Percentiles rank a stretch among this genome's conserved stretches.
Conservation (phyloP, 352 stramenopile species). For the Phytopythium chamaehyphon region DNA sequence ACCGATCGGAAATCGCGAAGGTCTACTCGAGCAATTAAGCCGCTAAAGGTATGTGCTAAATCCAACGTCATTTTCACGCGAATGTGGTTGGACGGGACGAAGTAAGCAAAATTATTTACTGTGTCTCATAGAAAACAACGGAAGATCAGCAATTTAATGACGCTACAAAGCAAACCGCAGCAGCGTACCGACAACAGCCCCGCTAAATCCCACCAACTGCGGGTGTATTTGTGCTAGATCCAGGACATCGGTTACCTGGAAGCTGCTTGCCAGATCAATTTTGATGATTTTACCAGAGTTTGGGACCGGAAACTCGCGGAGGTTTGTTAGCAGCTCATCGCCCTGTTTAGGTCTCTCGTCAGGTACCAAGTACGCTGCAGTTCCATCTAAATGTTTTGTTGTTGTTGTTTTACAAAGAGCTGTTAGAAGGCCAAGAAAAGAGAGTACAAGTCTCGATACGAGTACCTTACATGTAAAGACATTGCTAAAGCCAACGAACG, state of each 20-base stretch:
- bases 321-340: slow-evolving; percentile 53
- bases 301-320: slow-evolving; percentile 66
- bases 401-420: too few relatives aligned
- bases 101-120: slow-evolving; percentile 71
- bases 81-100: slow-evolving; percentile 60
- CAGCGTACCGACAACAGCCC: slow-evolving; percentile 38
- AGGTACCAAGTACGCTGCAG: slow-evolving; percentile 59
- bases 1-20: slow-evolving; percentile 58
- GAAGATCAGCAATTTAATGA: too few relatives aligned
- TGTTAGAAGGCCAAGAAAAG: too few relatives aligned
- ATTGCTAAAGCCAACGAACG: slow-evolving; percentile 61
- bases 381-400: slow-evolving; percentile 36
- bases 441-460: neutral
- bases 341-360: slow-evolving; percentile 32
- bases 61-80: slow-evolving; percentile 30
- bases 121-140: neutral
- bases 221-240: slow-evolving; percentile 44
- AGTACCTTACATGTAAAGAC: slow-evolving; percentile 45
- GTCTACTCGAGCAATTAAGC: slow-evolving; percentile 53
- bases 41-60: slow-evolving; percentile 53
- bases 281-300: slow-evolving; percentile 62
- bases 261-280: slow-evolving; percentile 43
- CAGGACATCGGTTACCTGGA: slow-evolving; percentile 34
- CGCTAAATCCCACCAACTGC: slow-evolving; percentile 64
- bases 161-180: neutral